phyloP scores from a whole-genome alignment of 129 eudicot species.

The Pittosporum tobira region DNA sequence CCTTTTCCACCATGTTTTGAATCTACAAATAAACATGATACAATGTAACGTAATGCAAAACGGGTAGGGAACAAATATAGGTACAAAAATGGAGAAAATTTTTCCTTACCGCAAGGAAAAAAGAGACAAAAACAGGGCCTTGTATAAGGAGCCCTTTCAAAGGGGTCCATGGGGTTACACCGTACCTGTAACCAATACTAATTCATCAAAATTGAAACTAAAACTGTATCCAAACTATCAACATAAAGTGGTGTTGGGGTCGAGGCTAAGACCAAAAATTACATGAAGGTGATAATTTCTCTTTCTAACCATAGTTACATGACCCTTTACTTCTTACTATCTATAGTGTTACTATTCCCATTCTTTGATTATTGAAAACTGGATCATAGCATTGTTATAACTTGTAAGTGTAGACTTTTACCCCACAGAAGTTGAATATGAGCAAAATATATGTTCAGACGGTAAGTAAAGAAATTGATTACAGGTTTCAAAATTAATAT shows the following conservation, averaged over 20 bases:
- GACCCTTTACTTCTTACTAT: not conserved
- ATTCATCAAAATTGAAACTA: not conserved
- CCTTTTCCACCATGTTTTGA: conserved; percentile 87
- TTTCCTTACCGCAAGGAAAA: conserved; percentile 92
- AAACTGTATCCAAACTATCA: no score
- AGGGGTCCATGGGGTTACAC: conserved; percentile 83
- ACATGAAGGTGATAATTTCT: no score
- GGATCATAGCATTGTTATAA: not conserved
- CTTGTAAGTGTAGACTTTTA: not conserved
- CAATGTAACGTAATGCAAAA: not conserved
- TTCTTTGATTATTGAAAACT: not conserved
- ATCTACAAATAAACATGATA: conserved; percentile 35
- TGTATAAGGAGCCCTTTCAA: conserved; percentile 68
- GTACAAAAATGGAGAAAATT: not conserved
- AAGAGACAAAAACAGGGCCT: conserved; percentile 73
- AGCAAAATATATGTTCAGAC: no score
- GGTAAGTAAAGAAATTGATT: not conserved
- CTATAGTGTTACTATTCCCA: not conserved
- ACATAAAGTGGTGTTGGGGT: no score
- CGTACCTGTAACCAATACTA: conserved; percentile 42
- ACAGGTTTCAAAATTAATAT: not conserved
- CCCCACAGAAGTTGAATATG: not conserved
- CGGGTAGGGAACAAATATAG: not conserved
- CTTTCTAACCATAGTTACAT: no score
- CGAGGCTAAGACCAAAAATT: no score